Conservation (phyloP, 2,329 filamentous ascomycete species). For the Paramyrothecium sp. region DNA sequence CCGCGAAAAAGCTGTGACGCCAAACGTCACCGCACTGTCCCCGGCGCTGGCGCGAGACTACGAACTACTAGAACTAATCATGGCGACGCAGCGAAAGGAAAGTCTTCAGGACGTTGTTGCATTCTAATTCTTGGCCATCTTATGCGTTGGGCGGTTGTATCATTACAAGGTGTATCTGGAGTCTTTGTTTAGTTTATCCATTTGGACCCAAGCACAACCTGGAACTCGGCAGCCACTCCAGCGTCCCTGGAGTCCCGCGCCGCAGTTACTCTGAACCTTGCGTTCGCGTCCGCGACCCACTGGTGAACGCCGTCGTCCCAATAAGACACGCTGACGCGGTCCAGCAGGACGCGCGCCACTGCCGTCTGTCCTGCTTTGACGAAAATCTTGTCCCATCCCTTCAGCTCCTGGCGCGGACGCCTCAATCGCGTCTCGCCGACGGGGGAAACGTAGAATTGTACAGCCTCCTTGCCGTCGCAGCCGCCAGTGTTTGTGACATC, state of each 20-base stretch:
- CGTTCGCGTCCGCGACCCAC: slow-evolving; percentile 11
- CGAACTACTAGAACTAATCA: slow-evolving; percentile 5
- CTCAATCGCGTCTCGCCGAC: slow-evolving; percentile 1
- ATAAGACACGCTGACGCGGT: slow-evolving; percentile 12
- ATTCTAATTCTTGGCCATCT: too few species aligned
- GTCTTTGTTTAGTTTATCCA: slow-evolving; percentile 9
- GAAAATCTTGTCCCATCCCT: slow-evolving; percentile 13
- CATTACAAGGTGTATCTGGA: too few species aligned
- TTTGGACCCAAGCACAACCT: background rate
- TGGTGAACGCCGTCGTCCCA: slow-evolving; percentile 11
- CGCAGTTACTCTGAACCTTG: slow-evolving; percentile 10
- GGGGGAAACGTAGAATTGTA: slow-evolving; percentile 12
- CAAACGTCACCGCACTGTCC: background rate
- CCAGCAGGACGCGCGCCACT: slow-evolving; percentile 7
- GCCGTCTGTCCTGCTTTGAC: slow-evolving; percentile 7
- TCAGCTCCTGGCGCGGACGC: slow-evolving; percentile 11
- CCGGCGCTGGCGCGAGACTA: slow-evolving; percentile 7
- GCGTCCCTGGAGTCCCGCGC: slow-evolving; percentile 11
- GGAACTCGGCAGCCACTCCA: slow-evolving; percentile 2
- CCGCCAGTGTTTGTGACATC: slow-evolving; percentile 12
- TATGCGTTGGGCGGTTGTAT: too few species aligned
- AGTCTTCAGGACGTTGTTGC: too few species aligned
- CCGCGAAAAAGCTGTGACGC: background rate
- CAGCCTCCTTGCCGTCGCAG: slow-evolving; percentile 7
- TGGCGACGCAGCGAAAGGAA: too few species aligned